A percentile compares a stretch with the other conserved stretches of the same genome.
phyloP scores from a whole-genome alignment of 768 basidiomycete species.

The Pulveroboletus sp. region DNA sequence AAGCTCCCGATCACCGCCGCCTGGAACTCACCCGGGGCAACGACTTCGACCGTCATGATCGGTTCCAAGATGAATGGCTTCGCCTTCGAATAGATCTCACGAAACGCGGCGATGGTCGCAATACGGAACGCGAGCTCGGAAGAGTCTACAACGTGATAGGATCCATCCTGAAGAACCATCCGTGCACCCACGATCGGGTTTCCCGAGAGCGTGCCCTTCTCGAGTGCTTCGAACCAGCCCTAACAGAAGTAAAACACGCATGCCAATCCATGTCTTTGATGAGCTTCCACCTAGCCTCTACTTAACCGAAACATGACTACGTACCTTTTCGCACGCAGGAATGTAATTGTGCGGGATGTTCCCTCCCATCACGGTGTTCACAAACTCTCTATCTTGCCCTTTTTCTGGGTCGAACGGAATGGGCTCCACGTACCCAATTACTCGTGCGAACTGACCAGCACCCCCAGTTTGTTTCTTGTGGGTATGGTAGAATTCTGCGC shows the following conservation, averaged over 20 bases:
- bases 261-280: not conserved
- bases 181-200: slow-evolving; percentile 83
- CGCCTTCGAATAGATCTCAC: slow-evolving; percentile 78
- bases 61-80: slow-evolving; percentile 86
- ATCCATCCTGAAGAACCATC: slow-evolving; percentile 88
- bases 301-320: slow-evolving; percentile 7
- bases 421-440: slow-evolving; percentile 87
- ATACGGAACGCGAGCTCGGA: slow-evolving; percentile 93
- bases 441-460: slow-evolving; percentile 93
- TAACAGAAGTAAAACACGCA: slow-evolving; percentile 26
- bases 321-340: slow-evolving; percentile 89
- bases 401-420: slow-evolving; percentile 71
- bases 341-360: slow-evolving; percentile 90
- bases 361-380: slow-evolving; percentile 85
- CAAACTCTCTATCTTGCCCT: slow-evolving; percentile 80
- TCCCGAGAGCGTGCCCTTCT: slow-evolving; percentile 86
- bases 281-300: not conserved
- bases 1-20: slow-evolving; percentile 90
- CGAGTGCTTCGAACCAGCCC: slow-evolving; percentile 94
- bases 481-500: slow-evolving; percentile 80
- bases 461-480: slow-evolving; percentile 99
- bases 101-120: slow-evolving; percentile 87
- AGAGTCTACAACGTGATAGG: slow-evolving; percentile 90
- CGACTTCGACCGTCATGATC: slow-evolving; percentile 98
- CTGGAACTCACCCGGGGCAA: slow-evolving; percentile 95